Conservation (phyloP, 1,284 basidiomycete species). For the Ceratobasidium papillatum region DNA sequence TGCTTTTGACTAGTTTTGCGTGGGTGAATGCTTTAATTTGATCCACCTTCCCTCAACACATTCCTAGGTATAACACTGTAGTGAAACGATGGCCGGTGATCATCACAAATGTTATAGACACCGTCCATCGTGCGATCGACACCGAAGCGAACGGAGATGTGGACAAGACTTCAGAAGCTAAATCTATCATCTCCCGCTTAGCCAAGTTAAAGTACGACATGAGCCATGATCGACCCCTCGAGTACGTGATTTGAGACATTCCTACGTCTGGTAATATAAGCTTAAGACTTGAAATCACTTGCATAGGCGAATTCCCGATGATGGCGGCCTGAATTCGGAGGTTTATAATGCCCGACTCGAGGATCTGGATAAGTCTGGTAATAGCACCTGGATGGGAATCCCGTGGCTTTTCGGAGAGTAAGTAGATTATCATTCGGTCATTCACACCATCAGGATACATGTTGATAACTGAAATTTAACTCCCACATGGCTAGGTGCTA, state of each 20-base stretch:
- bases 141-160: conserved; percentile 14
- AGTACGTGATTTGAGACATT: conserved; percentile 59
- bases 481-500: conserved; percentile 54
- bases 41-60: conserved; percentile 47
- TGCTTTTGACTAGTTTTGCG: conserved; percentile 57
- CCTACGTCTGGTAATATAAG: conserved; percentile 12
- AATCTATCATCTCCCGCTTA: conserved; percentile 79
- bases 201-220: conserved; percentile 91
- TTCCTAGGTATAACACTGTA: conserved; percentile 67
- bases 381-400: conserved; percentile 87
- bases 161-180: conserved; percentile 71
- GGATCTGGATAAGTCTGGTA: conserved; percentile 58
- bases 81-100: conserved; percentile 88
- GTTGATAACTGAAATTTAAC: neutral
- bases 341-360: conserved; percentile 80
- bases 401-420: conserved; percentile 96
- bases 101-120: conserved; percentile 80
- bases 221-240: conserved; percentile 78
- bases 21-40: conserved; percentile 46
- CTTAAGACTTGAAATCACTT: neutral
- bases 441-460: neutral
- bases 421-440: conserved; percentile 47
- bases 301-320: conserved; percentile 70
- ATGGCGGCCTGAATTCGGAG: conserved; percentile 72
- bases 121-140: conserved; percentile 58